phyloP scores from a whole-genome alignment of 1,139 yeast genomes.

The Blastobotrys capitulatus region DNA sequence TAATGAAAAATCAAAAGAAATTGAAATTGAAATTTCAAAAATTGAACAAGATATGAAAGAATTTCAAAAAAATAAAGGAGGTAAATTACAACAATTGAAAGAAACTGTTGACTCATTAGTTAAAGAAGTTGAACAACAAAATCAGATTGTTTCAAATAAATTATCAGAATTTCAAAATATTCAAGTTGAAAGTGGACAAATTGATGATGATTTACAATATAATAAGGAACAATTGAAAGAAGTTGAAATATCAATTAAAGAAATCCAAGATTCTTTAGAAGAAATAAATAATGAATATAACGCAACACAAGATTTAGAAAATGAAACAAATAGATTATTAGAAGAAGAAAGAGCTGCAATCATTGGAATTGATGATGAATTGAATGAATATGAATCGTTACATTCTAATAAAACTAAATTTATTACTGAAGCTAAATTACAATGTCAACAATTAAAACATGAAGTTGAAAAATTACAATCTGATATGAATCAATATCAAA shows the following conservation, averaged over 20 bases:
- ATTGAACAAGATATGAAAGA: conserved; percentile 80
- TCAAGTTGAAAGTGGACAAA: conserved; percentile 69
- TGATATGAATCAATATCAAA: conserved; percentile 37
- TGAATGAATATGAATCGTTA: conserved; percentile 54
- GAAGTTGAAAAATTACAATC: conserved; percentile 55
- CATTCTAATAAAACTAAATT: conserved; percentile 48
- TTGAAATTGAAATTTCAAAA: conserved; percentile 42
- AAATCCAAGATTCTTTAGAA: conserved; percentile 37
- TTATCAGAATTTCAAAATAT: conserved; percentile 57
- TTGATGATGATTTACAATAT: conserved; percentile 49
- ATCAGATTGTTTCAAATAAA: conserved; percentile 40
- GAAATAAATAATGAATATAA: conserved; percentile 31
- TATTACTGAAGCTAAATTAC: conserved; percentile 47
- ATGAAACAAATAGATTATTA: conserved; percentile 40
- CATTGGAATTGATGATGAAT: conserved; percentile 72
- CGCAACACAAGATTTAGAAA: conserved; percentile 33
- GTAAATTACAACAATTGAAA: conserved; percentile 67
- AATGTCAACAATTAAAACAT: conserved; percentile 55
- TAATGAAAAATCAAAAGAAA: conserved; percentile 28
- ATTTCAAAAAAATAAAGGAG: conserved; percentile 72
- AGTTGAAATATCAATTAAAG: conserved; percentile 36
- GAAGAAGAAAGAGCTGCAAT: conserved; percentile 60
- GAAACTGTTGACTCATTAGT: conserved; percentile 21
- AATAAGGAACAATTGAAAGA: conserved; percentile 40
- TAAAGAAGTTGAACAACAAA: conserved; percentile 33